A percentile compares a stretch with the other conserved stretches of the same genome.
phyloP scores from a whole-genome alignment of 2,329 filamentous ascomycete species.

The Rutstroemia sp. region DNA sequence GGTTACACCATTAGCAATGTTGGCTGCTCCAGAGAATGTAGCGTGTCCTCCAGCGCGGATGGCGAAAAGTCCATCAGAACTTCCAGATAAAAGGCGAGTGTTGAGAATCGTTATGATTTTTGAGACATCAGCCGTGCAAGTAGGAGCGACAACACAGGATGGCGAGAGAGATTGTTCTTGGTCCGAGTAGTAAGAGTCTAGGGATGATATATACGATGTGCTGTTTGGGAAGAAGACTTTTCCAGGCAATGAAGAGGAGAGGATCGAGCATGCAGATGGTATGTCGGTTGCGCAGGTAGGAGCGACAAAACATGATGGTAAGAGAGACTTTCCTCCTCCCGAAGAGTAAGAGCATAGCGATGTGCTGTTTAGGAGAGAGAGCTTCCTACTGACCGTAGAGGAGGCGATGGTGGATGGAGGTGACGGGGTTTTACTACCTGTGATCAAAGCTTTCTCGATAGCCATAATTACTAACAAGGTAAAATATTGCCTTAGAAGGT shows the following conservation, averaged over 20 bases:
- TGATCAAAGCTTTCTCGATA: too few relatives aligned
- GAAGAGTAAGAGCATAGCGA: too few relatives aligned
- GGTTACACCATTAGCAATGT: constrained; percentile 14
- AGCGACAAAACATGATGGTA: too few relatives aligned
- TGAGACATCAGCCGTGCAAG: not conserved
- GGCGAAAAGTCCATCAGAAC: constrained; percentile 22
- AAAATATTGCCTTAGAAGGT: too few relatives aligned
- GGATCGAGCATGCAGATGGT: too few relatives aligned
- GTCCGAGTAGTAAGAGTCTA: not conserved
- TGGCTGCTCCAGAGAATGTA: constrained; percentile 12
- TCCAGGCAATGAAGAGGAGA: not conserved
- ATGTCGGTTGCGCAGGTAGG: too few relatives aligned
- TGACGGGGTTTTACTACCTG: too few relatives aligned
- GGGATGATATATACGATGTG: not conserved
- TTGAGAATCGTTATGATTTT: not conserved
- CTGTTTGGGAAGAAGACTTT: not conserved
- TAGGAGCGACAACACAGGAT: not conserved
- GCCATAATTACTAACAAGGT: too few relatives aligned
- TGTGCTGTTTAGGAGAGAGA: too few relatives aligned
- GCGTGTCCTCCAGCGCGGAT: constrained; percentile 34
- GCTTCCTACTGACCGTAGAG: too few relatives aligned
- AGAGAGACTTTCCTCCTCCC: too few relatives aligned
- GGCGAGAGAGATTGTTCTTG: not conserved
- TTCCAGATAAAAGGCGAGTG: not conserved
- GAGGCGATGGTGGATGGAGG: too few relatives aligned